Base-by-base conservation (phyloP, 2,329 filamentous ascomycete species). In the Monosporascus ibericus region DNA sequence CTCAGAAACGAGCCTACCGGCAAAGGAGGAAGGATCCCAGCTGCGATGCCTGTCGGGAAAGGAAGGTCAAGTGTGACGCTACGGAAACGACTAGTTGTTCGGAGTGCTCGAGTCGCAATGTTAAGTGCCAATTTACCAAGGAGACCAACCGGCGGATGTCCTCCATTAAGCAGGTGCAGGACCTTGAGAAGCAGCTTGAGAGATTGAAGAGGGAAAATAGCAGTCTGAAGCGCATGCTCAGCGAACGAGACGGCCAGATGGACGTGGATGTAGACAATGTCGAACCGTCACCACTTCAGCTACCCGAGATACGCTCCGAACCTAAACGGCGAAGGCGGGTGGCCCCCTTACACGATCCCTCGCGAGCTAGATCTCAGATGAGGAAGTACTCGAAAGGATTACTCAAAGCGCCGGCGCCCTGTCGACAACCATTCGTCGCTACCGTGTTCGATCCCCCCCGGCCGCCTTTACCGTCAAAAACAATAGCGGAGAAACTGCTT, bases 61-160 rank as follows among this genome's bases (percentile, higher is more conserved):
- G 85, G 58, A 88, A 88, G 71, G 85, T 88, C 66, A 88, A 88
- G 79, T 99, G 94, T 70, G 94, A 99, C 75, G 94, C 94, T 34
- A 97, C 94, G 17, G 94, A 97, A 68, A 96, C 90, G 18, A 86
- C 89, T 11, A 96, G 92, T 71, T 99, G 94, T 70, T 96, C 94
- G 2, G 94, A 99, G 72, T 99, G 94, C 73, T 94, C 90, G 5
- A 96, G 92, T 68, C 86, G 94, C 59, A 95, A 92, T 67, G 92
- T 97, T 59, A 95, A 95, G 70, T 99, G 94, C 67, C 92, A 97
- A 66, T 99, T 99, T 68, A 99, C 94, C 48, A 99, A 99, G 73
- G 94, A 99, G 72, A 99, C 94, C 14, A 99, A 99, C 69, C 82
- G 94, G 54, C 85, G 94, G 56, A 99, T 99, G 94, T 97, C 94